phyloP scores from a whole-genome alignment of 768 basidiomycete genomes.

The Pulveroboletus sp. region DNA sequence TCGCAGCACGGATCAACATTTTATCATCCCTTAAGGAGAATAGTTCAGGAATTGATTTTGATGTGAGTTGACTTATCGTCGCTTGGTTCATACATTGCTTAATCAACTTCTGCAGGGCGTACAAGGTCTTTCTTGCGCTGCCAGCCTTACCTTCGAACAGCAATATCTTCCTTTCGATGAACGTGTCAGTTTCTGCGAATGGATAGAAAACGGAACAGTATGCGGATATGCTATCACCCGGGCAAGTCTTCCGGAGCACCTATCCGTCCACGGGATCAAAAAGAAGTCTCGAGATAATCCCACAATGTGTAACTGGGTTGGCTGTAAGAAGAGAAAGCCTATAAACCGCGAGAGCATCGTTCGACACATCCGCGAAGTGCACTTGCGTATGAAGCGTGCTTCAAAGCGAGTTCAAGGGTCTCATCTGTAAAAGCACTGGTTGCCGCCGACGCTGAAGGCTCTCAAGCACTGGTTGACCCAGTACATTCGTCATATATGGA shows the following conservation, averaged over 20 bases:
- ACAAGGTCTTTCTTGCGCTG: not conserved
- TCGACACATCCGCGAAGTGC: slow-evolving; percentile 17
- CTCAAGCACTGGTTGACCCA: no score
- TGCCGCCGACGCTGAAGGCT: no score
- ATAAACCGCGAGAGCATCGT: slow-evolving; percentile 23
- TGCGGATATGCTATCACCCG: slow-evolving; percentile 1
- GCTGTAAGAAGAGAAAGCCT: not conserved
- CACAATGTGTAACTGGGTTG: slow-evolving; percentile 11
- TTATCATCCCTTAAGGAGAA: not conserved
- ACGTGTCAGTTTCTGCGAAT: not conserved
- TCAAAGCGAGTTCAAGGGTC: not conserved
- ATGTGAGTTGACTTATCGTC: not conserved
- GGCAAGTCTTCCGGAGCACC: slow-evolving; percentile 7
- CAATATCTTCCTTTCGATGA: not conserved
- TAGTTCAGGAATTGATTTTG: not conserved
- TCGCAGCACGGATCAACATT: not conserved
- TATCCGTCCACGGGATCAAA: slow-evolving; percentile 15
- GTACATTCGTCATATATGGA: no score
- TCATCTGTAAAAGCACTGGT: not conserved
- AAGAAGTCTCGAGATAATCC: not conserved
- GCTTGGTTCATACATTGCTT: not conserved
- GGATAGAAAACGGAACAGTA: slow-evolving; percentile 1
- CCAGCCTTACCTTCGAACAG: not conserved
- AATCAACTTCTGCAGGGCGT: not conserved
- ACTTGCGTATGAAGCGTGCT: slow-evolving; percentile 8